These are phyloP conservation scores for Candida glaebosa DNA, from an alignment of 805 yeast species.

Conservation along the genomic window DNA sequence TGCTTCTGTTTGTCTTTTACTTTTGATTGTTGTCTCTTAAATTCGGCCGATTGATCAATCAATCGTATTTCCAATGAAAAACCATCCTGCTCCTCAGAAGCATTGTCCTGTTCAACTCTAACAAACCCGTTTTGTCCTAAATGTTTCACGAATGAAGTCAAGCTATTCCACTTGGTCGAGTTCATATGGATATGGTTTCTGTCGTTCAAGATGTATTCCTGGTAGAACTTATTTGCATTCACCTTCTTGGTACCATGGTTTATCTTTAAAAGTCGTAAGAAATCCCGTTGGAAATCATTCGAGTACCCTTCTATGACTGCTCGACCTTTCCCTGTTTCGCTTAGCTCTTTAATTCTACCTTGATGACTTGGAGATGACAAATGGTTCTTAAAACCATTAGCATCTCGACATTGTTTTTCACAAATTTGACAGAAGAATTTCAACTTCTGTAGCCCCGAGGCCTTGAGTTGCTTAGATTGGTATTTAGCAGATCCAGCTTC, in stretches of 20 bases:
- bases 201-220: conserved; percentile 75
- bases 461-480: conserved; percentile 72
- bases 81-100: conserved; percentile 30
- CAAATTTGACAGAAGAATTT: conserved; percentile 90
- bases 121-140: conserved; percentile 58
- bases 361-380: conserved; percentile 77
- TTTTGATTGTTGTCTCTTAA: conserved; percentile 28
- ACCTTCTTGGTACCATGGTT: conserved; percentile 80
- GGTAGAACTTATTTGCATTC: conserved; percentile 83
- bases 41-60: conserved; percentile 17
- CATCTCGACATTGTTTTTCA: conserved; percentile 91
- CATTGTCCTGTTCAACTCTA: conserved; percentile 36
- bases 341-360: conserved; percentile 42
- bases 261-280: conserved; percentile 55
- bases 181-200: conserved; percentile 87
- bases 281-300: conserved; percentile 56
- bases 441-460: conserved; percentile 81
- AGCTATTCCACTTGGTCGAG: conserved; percentile 74
- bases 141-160: conserved; percentile 64
- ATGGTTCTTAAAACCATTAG: conserved; percentile 92
- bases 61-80: conserved; percentile 31
- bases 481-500: conserved; percentile 54
- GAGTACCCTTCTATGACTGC: conserved; percentile 59
- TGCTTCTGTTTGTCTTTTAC: conserved; percentile 31
- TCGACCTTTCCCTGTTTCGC: conserved; percentile 39